A percentile compares a stretch with the other conserved stretches of the same genome.
phyloP scores from a whole-genome alignment of 495 filamentous ascomycete genomes.

The Neurospora pannonica region DNA sequence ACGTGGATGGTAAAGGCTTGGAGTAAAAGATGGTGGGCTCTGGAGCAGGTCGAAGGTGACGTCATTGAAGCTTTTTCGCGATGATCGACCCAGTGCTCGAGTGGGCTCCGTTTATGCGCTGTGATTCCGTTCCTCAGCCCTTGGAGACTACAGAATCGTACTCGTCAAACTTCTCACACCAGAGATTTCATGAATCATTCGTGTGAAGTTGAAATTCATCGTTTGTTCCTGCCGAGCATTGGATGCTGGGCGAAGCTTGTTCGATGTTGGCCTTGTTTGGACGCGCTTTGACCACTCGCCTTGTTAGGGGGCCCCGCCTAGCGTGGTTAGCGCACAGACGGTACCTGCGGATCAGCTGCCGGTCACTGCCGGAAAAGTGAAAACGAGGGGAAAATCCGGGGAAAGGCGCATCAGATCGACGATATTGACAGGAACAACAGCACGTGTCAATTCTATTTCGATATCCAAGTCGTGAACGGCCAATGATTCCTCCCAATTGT shows the following conservation, averaged over 20 bases:
- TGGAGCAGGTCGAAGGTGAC: neutral
- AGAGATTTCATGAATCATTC: neutral
- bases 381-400: neutral
- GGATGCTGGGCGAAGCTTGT: neutral
- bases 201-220: neutral
- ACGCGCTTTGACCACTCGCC: neutral
- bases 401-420: neutral
- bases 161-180: neutral
- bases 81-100: neutral
- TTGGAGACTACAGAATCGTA: neutral
- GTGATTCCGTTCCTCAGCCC: neutral
- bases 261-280: neutral
- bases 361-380: neutral
- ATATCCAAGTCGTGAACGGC: neutral
- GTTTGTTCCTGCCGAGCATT: neutral
- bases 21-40: too few relatives aligned
- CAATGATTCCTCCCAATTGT: neutral
- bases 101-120: neutral
- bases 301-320: neutral
- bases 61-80: neutral
- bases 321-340: neutral
- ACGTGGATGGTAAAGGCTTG: too few relatives aligned
- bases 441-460: neutral
- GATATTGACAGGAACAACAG: neutral
- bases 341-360: neutral